These are phyloP conservation scores for Dacryopinax spathularia DNA, from an alignment of 768 basidiomycete species.

Conservation along the genomic window DNA sequence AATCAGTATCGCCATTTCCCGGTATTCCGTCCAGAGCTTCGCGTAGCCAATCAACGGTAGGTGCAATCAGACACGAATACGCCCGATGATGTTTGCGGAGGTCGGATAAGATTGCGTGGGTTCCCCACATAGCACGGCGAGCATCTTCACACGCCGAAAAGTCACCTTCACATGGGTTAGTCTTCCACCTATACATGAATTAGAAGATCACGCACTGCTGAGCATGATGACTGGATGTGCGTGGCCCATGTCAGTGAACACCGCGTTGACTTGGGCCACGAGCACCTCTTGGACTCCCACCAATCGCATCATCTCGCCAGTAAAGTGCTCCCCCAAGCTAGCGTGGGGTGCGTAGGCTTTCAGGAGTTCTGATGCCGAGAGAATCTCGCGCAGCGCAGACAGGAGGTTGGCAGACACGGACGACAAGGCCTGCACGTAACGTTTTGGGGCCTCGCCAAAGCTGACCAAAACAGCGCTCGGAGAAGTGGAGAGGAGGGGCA, in stretches of 20 bases:
- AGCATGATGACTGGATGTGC: too few relatives aligned
- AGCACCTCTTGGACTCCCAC: too few relatives aligned
- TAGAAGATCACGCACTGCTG: too few relatives aligned
- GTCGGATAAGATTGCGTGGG: background rate
- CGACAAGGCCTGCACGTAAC: background rate
- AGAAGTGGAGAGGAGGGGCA: background rate
- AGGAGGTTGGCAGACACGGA: background rate
- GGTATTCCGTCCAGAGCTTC: background rate
- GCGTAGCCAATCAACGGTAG: background rate
- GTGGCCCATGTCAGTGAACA: too few relatives aligned
- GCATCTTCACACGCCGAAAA: background rate
- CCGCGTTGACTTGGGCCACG: too few relatives aligned
- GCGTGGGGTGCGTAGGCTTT: background rate
- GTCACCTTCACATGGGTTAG: too few relatives aligned
- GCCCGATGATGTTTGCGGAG: background rate
- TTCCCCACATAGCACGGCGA: background rate
- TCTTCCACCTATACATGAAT: too few relatives aligned
- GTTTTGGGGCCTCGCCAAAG: background rate
- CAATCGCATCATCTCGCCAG: too few relatives aligned
- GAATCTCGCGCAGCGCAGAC: background rate
- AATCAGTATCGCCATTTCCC: background rate
- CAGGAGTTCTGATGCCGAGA: background rate
- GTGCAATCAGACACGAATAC: background rate
- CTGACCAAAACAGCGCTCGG: background rate
- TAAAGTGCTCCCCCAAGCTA: too few relatives aligned